Conservation (phyloP, 1,139 yeast genomes). For the Debaryomyces udenii region DNA sequence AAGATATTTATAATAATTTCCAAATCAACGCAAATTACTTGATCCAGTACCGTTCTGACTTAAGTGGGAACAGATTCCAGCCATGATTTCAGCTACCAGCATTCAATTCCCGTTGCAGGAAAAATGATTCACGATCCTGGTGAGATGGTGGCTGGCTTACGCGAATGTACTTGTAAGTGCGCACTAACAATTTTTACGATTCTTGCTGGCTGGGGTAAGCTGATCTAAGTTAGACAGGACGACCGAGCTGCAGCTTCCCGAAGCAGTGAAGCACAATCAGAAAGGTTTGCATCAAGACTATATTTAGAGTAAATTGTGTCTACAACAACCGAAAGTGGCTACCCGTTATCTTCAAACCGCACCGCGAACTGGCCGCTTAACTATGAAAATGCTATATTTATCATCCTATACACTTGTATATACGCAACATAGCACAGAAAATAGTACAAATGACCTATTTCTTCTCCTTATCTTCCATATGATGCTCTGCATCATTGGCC, state of each 20-base stretch:
- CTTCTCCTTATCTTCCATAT: constrained; percentile 26
- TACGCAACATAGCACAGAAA: too few species aligned
- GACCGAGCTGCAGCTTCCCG: too few species aligned
- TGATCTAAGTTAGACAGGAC: too few species aligned
- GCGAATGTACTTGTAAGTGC: background rate
- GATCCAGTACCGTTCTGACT: constrained; percentile 14
- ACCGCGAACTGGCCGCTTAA: too few species aligned
- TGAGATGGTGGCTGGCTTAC: constrained; percentile 6
- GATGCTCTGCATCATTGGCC: constrained; percentile 35
- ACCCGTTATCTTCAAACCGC: too few species aligned
- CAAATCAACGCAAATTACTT: constrained; percentile 8
- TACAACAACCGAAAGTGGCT: too few species aligned
- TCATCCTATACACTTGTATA: too few species aligned
- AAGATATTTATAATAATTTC: constrained; percentile 11
- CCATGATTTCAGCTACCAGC: constrained; percentile 9
- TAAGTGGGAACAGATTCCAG: constrained; percentile 14
- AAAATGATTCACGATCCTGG: background rate
- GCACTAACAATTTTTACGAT: background rate
- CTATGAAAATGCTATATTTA: too few species aligned
- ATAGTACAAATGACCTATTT: background rate
- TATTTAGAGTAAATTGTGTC: too few species aligned
- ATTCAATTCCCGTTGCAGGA: background rate
- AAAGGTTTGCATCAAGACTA: too few species aligned
- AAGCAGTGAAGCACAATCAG: too few species aligned
- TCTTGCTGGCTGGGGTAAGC: background rate